phyloP scores from a whole-genome alignment of 768 basidiomycete species.

The Candolleomyces eurysporus region DNA sequence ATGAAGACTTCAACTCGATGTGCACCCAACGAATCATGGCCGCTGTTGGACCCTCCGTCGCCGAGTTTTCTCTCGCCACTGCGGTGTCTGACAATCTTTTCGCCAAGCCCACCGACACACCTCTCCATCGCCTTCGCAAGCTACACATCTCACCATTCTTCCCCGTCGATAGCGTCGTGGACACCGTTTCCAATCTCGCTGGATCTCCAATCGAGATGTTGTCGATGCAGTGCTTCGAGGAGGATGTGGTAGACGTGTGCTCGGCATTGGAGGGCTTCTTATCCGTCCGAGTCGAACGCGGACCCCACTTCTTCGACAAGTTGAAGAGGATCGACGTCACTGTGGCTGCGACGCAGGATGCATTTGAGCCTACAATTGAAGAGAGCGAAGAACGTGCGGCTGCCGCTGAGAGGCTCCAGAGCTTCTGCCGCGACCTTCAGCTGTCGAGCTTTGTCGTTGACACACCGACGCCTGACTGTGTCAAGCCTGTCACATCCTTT shows the following conservation, averaged over 20 bases:
- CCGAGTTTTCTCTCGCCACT: conserved; percentile 53
- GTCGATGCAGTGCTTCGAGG: conserved; percentile 58
- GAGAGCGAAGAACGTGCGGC: conserved; percentile 35
- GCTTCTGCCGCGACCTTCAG: conserved; percentile 47
- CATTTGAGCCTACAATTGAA: conserved; percentile 24
- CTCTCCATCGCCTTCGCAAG: conserved; percentile 49
- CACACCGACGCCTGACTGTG: conserved; percentile 11
- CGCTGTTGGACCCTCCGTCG: conserved; percentile 52
- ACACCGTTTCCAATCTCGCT: conserved; percentile 56
- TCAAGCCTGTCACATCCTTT: conserved; percentile 10
- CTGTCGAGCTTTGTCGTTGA: conserved; percentile 36
- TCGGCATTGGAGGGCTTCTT: conserved; percentile 56
- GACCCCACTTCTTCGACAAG: conserved; percentile 47
- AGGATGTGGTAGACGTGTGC: conserved; percentile 63
- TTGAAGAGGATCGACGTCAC: conserved; percentile 49
- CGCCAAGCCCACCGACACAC: conserved; percentile 41
- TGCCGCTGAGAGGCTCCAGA: conserved; percentile 46
- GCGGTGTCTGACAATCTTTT: conserved; percentile 40
- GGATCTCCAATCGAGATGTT: conserved; percentile 59
- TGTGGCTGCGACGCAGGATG: conserved; percentile 28
- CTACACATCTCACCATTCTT: conserved; percentile 62
- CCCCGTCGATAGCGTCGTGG: conserved; percentile 57
- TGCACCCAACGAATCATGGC: conserved; percentile 63
- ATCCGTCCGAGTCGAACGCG: conserved; percentile 47
- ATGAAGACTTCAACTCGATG: conserved; percentile 48